Base-by-base conservation (phyloP, 495 filamentous ascomycete species). In the Aspergillus baeticus region DNA sequence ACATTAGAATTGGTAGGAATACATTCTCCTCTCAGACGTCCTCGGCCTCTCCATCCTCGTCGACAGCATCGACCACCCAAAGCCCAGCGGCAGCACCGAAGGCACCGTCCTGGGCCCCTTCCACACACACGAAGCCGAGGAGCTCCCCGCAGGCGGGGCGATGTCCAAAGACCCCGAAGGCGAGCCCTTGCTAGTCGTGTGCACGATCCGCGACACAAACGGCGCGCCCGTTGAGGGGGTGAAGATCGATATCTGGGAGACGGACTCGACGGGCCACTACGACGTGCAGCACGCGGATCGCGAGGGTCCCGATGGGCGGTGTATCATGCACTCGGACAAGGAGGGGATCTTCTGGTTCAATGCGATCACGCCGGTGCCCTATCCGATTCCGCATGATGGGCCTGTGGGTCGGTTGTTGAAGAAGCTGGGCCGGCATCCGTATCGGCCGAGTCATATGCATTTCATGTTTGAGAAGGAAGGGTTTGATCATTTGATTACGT, bases 231-330 rank as follows among this genome's bases (percentile, higher is more conserved):
- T 96, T 21, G 54, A 75, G 11, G 84, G 75, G 45, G 90, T 87
- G 2, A 89, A 87, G 66, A 82, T 96, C 60, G 91, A 96, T 69
- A 91, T 96, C 64, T 97, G 92, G 92, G 92, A 96, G 73, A 93
- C 92, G 15, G 91, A 97, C 63, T 86, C 82, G 48, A 84, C 84
- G 22, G 92, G 92, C 10, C 85, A 87, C 61, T 97, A 97, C 67
- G 92, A 97, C 70, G 90, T 96, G 54, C 92, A 96, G 74, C 87
- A 93, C 64, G 74, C 81, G 0, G 85, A 85, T 26, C 73, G 86
- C 11, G 69, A 79, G 18, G 84, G 82, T 14, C 89, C 91, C 0
- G 91, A 92, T 75, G 91, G 92, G 33, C 77, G 92, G 26, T 89
- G 88, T 57, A 77, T 96, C 26, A 85, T 97, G 82, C 74, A 78